These are phyloP conservation scores for Hyphodiscus sp. DNA, from an alignment of 2,329 filamentous ascomycete species.

Conservation along the genomic window DNA sequence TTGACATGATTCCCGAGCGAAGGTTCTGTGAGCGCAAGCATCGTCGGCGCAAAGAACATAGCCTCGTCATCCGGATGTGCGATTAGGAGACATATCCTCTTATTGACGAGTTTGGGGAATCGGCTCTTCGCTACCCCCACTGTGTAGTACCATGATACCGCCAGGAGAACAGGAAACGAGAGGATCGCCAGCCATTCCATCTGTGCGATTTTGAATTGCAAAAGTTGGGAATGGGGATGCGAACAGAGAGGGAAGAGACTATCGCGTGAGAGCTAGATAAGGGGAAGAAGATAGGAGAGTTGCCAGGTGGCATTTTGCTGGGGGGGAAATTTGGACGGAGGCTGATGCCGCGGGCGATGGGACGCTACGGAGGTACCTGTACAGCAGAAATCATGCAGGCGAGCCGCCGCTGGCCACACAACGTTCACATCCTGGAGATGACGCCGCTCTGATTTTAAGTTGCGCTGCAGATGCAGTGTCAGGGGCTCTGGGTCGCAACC, in stretches of 20 bases:
- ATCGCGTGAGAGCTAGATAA: too few species aligned
- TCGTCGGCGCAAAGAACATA: conserved; percentile 95
- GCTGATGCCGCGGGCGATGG: too few species aligned
- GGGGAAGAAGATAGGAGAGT: neutral
- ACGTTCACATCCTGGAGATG: neutral
- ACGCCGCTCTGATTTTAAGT: too few species aligned
- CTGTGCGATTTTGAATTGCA: conserved; percentile 2
- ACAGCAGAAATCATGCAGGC: too few species aligned
- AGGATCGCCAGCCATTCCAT: conserved; percentile 26
- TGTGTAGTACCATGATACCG: conserved; percentile 32
- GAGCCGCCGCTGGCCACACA: too few species aligned
- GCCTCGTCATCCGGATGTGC: conserved; percentile 98
- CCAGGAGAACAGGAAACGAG: conserved; percentile 34
- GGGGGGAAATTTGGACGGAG: neutral
- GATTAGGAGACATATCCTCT: conserved; percentile 86
- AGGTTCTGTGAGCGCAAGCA: conserved; percentile 76
- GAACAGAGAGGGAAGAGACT: neutral
- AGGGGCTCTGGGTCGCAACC: too few species aligned
- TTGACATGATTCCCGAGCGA: conserved; percentile 83
- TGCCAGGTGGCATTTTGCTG: neutral
- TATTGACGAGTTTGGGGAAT: conserved; percentile 66
- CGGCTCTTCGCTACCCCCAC: conserved; percentile 34
- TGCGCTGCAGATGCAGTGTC: too few species aligned
- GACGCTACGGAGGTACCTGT: too few species aligned
- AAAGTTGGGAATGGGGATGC: neutral